Evolutionary conservation across 139 green algal species (phyloP).

Genomic region (Monoraphidium neglectum): DNA sequence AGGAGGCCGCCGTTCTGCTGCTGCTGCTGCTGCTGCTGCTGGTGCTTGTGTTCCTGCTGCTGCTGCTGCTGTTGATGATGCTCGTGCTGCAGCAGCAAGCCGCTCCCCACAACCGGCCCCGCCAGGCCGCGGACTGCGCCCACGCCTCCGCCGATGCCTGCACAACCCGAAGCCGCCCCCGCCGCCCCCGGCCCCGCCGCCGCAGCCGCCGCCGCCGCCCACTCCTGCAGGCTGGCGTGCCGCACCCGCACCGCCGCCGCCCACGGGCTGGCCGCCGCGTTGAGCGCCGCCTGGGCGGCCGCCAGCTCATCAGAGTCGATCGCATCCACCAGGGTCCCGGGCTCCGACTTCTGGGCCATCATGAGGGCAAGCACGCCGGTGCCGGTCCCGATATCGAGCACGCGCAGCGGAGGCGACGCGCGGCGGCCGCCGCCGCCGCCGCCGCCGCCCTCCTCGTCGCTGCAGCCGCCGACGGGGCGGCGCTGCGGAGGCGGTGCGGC

Average conservation of each 20-base stretch:
- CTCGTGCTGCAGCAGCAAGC: background rate
- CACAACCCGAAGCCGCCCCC: too few species aligned
- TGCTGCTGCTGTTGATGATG: background rate
- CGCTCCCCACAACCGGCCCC: too few species aligned
- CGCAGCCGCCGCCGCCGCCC: constrained; percentile 2
- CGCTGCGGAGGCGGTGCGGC: background rate
- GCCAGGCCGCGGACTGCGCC: too few species aligned
- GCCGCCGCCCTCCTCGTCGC: background rate
- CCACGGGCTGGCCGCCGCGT: constrained; percentile 36
- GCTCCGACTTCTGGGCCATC: constrained; percentile 39
- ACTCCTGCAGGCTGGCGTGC: constrained; percentile 40
- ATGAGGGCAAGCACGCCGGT: constrained; percentile 51
- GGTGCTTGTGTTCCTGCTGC: background rate
- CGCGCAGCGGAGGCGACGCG: background rate
- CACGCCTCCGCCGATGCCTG: background rate
- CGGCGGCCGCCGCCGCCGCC: background rate
- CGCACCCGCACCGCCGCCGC: constrained; percentile 9
- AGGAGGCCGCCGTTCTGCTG: background rate
- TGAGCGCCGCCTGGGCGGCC: constrained; percentile 31
- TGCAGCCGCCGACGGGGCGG: background rate
- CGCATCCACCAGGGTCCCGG: constrained; percentile 15
- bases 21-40: constrained; percentile 5
- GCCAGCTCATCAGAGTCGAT: constrained; percentile 42
- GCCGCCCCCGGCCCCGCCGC: too few species aligned
- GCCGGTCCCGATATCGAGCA: constrained; percentile 46